These are phyloP conservation scores for Exophiala aquamarina DNA, from an alignment of 2,329 filamentous ascomycete species.

Conservation along the genomic window DNA sequence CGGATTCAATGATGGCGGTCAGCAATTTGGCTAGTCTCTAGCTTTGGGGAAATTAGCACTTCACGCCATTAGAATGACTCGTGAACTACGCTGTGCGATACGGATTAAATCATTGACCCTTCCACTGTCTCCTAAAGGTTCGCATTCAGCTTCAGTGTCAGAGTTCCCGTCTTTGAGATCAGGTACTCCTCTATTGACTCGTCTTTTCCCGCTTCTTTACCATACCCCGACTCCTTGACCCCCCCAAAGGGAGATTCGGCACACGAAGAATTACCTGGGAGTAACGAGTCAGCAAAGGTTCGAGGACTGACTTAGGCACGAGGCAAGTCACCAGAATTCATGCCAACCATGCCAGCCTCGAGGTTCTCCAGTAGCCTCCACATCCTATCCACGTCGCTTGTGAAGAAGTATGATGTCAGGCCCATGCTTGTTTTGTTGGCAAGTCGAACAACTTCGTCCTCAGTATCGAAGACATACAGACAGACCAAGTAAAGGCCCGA, in stretches of 20 bases:
- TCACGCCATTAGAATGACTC: no score
- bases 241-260: constrained; percentile 68
- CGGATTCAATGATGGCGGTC: no score
- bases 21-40: no score
- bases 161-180: not conserved
- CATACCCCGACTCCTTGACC: constrained; percentile 67
- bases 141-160: not conserved
- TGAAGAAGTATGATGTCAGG: constrained; percentile 59
- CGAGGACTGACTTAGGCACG: not conserved
- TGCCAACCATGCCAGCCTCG: constrained; percentile 53
- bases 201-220: constrained; percentile 43
- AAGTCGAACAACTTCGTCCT: constrained; percentile 49
- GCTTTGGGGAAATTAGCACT: no score
- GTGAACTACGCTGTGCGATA: no score
- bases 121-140: no score
- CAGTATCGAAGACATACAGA: constrained; percentile 53
- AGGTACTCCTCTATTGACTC: not conserved
- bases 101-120: no score
- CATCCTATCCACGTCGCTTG: constrained; percentile 58
- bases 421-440: constrained; percentile 59
- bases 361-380: constrained; percentile 61
- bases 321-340: constrained; percentile 32
- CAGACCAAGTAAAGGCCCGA: constrained; percentile 51
- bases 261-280: constrained; percentile 59
- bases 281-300: no score